Evolutionary conservation across 2,329 filamentous ascomycete genomes (phyloP), one percentile per base, ranked within the genome.

Genomic region (Cladosporium velox): DNA sequence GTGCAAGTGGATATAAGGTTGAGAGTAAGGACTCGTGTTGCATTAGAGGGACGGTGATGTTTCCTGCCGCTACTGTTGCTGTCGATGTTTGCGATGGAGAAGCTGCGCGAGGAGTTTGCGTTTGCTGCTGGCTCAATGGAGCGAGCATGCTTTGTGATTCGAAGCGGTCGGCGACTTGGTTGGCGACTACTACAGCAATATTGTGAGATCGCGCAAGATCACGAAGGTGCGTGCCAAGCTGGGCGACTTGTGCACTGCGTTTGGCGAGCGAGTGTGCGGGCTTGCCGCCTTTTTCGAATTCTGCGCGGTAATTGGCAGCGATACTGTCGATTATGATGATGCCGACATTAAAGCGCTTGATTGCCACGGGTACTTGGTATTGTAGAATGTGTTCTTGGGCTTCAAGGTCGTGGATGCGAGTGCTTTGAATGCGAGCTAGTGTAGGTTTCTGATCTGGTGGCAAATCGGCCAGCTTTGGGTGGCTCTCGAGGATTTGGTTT

Each of bases 81-180:
- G 41, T n/a, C 18, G 35, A 28, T 24, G 30, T 64, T 21, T 67
- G 69, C 5, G 62, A 34, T 26, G 69, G 70, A 14, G 71, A 71
- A 26, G 55, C 68, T 7, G 71, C 70, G 10, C 69, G 67, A 47
- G 68, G 68, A 28, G 57, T 70, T 6, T 64, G 58, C 1, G 54
- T 35, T 10, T 30, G 52, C 30, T 69, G 67, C 49, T 70, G 69
- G 51, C 65, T 70, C 12, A 51, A 21, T 15, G 54, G 58, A 34
- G 55, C 51, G 28, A 60, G 59, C 30, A 67, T 58, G 32, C 49
- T 63, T 24, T 24, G 74, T 72, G 21, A 80, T 21, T 66, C 80
- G 69, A 99, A 96, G 4, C 93, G 89, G 79, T 99, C 95, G 6
- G 92, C 91, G 34, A 99, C 94, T 78, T 99, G 95, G 76, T 99